These are phyloP conservation scores for Schizothecium vesticola DNA, from an alignment of 495 filamentous ascomycete genomes.

Conservation along the genomic window DNA sequence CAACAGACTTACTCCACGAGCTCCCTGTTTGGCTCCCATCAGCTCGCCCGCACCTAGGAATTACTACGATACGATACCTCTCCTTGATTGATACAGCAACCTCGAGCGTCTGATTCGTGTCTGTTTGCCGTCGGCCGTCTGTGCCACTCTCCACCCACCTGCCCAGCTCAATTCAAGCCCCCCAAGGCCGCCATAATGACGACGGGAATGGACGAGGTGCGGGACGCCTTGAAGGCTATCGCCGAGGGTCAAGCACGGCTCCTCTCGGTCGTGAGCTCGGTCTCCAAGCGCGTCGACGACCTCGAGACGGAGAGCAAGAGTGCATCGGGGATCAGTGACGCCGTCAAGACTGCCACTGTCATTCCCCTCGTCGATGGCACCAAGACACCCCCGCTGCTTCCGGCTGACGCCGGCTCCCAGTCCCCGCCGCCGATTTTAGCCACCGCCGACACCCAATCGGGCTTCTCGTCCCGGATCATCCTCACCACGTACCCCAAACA, in stretches of 20 bases:
- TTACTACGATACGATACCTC: neutral
- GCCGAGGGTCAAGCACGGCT: constrained; percentile 54
- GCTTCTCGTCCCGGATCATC: constrained; percentile 31
- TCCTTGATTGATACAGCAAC: neutral
- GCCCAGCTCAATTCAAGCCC: neutral
- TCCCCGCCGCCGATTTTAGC: constrained; percentile 14
- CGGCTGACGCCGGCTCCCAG: constrained; percentile 29
- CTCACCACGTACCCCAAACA: constrained; percentile 91
- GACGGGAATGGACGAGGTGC: constrained; percentile 45
- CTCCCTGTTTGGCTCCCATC: neutral
- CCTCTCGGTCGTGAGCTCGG: constrained; percentile 56
- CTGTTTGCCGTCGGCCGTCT: neutral
- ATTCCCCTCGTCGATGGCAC: constrained; percentile 18
- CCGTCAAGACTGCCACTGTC: neutral
- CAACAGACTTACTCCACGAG: neutral
- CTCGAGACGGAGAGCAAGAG: constrained; percentile 19
- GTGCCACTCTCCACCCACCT: neutral
- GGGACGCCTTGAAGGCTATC: constrained; percentile 47
- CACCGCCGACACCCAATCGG: constrained; percentile 19
- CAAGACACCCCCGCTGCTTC: constrained; percentile 23
- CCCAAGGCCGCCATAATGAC: constrained; percentile 11
- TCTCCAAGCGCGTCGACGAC: constrained; percentile 50
- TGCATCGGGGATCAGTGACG: neutral
- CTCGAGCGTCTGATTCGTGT: neutral
- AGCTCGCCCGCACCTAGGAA: neutral